These are phyloP conservation scores for Populus euphratica DNA, from an alignment of 345 rosid species.

Conservation along the genomic window DNA sequence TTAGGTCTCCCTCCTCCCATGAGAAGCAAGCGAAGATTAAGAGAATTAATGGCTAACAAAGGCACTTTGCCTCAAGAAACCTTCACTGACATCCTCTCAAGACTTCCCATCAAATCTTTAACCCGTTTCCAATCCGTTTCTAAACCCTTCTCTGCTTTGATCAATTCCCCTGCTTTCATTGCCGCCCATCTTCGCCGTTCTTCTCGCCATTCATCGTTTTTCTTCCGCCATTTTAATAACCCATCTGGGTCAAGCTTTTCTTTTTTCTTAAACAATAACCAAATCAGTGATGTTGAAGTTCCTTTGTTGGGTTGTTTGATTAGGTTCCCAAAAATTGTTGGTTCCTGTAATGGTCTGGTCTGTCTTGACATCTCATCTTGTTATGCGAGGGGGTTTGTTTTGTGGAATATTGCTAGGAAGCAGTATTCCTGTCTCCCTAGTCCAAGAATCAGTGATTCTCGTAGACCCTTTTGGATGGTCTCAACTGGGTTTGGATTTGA, in stretches of 20 bases:
- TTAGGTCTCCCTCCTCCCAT: neutral
- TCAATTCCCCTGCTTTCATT: conserved; percentile 23
- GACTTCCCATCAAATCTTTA: conserved; percentile 36
- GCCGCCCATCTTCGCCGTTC: conserved; percentile 34
- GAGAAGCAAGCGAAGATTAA: conserved; percentile 18
- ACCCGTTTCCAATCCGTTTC: conserved; percentile 40
- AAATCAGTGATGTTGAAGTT: neutral
- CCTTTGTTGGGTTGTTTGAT: neutral
- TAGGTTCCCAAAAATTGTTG: conserved; percentile 35
- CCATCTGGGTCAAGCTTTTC: conserved; percentile 1
- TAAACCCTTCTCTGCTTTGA: conserved; percentile 26
- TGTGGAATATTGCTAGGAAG: conserved; percentile 33
- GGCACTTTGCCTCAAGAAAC: neutral
- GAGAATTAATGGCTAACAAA: conserved; percentile 6
- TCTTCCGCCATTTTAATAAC: conserved; percentile 26
- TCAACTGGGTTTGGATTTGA: conserved; percentile 33
- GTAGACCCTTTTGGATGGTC: conserved; percentile 27
- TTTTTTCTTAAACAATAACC: neutral
- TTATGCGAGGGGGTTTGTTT: conserved; percentile 15
- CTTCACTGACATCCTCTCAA: conserved; percentile 30
- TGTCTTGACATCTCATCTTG: conserved; percentile 37
- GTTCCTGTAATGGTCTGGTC: conserved; percentile 34
- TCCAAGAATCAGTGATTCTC: conserved; percentile 8
- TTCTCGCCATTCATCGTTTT: conserved; percentile 11
- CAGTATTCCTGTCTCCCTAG: conserved; percentile 15